Conservation (phyloP, 1,284 basidiomycete species). For the Rugosomyces carneus region DNA sequence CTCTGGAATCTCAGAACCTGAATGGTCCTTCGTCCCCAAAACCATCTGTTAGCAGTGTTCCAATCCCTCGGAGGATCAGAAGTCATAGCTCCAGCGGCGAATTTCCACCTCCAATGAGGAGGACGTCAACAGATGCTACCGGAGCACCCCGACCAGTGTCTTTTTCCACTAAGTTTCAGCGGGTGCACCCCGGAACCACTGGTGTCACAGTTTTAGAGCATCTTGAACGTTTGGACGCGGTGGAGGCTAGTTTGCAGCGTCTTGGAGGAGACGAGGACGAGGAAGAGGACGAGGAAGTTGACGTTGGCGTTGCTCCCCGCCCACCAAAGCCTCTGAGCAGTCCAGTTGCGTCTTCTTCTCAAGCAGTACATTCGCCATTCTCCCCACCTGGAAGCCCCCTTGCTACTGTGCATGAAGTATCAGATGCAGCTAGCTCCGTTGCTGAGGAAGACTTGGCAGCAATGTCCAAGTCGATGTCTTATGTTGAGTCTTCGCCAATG, state of each 20-base stretch:
- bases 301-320: slow-evolving; percentile 52
- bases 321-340: slow-evolving; percentile 19
- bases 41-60: slow-evolving; percentile 56
- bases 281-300: slow-evolving; percentile 34
- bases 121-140: slow-evolving; percentile 55
- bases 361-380: slow-evolving; percentile 35
- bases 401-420: slow-evolving; percentile 49
- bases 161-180: slow-evolving; percentile 71
- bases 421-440: slow-evolving; percentile 42
- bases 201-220: slow-evolving; percentile 79
- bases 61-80: slow-evolving; percentile 50
- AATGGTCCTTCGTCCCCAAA: slow-evolving; percentile 44
- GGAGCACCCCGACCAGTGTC: slow-evolving; percentile 69
- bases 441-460: slow-evolving; percentile 69
- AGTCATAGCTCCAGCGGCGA: slow-evolving; percentile 56
- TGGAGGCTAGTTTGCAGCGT: slow-evolving; percentile 70
- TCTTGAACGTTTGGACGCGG: slow-evolving; percentile 73
- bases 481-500: slow-evolving; percentile 44
- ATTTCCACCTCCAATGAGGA: slow-evolving; percentile 67
- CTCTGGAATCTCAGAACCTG: slow-evolving; percentile 27
- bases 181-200: slow-evolving; percentile 74
- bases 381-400: slow-evolving; percentile 47
- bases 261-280: slow-evolving; percentile 48
- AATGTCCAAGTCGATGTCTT: slow-evolving; percentile 70
- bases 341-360: slow-evolving; percentile 19